Conservation (phyloP, 257 asterid species). For the Leonotis leonurus region DNA sequence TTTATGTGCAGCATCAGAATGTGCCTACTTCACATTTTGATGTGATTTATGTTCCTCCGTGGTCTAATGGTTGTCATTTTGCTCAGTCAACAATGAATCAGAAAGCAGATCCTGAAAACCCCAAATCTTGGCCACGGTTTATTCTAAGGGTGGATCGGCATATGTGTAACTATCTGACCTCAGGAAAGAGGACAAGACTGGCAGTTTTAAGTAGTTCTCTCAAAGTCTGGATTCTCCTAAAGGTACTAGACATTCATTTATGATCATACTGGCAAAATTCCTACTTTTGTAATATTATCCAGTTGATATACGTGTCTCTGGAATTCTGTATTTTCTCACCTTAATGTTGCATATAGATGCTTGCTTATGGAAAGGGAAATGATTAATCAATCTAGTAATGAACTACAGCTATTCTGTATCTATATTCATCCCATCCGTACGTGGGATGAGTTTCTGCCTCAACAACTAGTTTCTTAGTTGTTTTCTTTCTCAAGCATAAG, state of each 20-base stretch:
- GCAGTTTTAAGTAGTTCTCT: slow-evolving; percentile 92
- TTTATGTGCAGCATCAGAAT: not conserved
- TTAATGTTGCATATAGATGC: not conserved
- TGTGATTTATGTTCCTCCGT: slow-evolving; percentile 8
- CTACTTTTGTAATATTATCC: not conserved
- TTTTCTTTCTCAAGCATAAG: too few relatives aligned
- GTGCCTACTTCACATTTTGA: not conserved
- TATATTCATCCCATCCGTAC: too few relatives aligned
- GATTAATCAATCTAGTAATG: not conserved
- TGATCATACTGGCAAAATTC: not conserved
- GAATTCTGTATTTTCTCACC: not conserved
- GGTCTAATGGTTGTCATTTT: slow-evolving; percentile 8
- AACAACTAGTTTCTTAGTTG: too few relatives aligned
- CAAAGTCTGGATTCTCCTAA: slow-evolving; percentile 92
- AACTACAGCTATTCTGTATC: too few relatives aligned
- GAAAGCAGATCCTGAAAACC: slow-evolving; percentile 68
- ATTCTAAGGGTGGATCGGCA: slow-evolving; percentile 78
- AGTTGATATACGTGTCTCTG: not conserved
- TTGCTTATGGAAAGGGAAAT: not conserved
- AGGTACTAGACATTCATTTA: slow-evolving; percentile 38
- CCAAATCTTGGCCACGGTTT: slow-evolving; percentile 87
- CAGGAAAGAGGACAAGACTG: slow-evolving; percentile 84
- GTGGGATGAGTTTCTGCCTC: too few relatives aligned
- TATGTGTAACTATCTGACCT: slow-evolving; percentile 86
- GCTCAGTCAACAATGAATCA: slow-evolving; percentile 62